Percentiles rank a stretch among this genome's conserved stretches.
These are phyloP conservation scores for Boletus reticuloceps DNA, from an alignment of 768 basidiomycete genomes.

Conservation along the genomic window DNA sequence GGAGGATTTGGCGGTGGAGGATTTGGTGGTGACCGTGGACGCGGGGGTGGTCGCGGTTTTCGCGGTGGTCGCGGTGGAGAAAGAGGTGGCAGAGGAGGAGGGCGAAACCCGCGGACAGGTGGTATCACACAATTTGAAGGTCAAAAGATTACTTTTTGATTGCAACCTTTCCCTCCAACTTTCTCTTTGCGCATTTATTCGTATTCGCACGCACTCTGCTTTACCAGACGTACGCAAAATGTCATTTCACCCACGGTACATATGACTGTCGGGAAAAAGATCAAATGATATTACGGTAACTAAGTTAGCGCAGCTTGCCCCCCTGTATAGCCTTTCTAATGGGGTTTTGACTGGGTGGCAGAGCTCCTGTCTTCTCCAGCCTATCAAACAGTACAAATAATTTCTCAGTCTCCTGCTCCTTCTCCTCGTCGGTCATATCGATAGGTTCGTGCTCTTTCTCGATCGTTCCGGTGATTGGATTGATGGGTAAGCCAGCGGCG, in stretches of 20 bases:
- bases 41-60: conserved; percentile 41
- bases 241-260: not conserved
- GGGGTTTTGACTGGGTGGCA: conserved; percentile 66
- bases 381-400: conserved; percentile 90
- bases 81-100: conserved; percentile 32
- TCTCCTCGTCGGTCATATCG: conserved; percentile 93
- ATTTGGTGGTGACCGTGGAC: conserved; percentile 40
- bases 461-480: conserved; percentile 85
- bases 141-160: conserved; percentile 47
- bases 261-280: not conserved
- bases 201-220: not conserved
- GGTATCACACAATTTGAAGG: conserved; percentile 52
- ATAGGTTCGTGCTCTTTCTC: conserved; percentile 37
- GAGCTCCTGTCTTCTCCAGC: conserved; percentile 71
- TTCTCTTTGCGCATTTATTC: not conserved
- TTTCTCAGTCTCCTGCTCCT: conserved; percentile 89
- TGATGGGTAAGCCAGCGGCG: conserved; percentile 49
- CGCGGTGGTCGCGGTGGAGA: conserved; percentile 44
- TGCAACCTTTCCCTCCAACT: not conserved
- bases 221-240: not conserved
- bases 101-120: conserved; percentile 42
- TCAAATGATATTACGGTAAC: not conserved
- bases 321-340: conserved; percentile 64
- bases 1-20: conserved; percentile 30
- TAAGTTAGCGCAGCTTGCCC: conserved; percentile 9